Evolutionary conservation across 1,139 yeast species (phyloP).

Genomic region (Hansenula anomala): DNA sequence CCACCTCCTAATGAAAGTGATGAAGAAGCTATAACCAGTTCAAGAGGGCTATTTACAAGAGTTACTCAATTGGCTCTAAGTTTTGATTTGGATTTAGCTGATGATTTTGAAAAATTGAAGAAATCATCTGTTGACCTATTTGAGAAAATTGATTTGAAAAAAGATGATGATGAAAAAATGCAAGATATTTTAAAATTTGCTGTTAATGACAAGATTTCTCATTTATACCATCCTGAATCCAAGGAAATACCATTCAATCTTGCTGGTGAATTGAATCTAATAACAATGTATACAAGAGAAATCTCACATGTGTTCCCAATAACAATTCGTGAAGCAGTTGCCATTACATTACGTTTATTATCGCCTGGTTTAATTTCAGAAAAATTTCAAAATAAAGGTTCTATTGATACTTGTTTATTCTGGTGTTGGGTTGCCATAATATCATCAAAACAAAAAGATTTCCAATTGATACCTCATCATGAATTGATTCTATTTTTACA

Average conservation of each 20-base stretch:
- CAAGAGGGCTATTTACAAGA: conserved; percentile 26
- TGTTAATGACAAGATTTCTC: conserved; percentile 28
- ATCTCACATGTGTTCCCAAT: conserved; percentile 12
- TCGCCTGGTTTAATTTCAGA: conserved; percentile 30
- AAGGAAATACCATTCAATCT: conserved; percentile 26
- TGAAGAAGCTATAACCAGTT: conserved; percentile 6
- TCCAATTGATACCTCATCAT: conserved; percentile 24
- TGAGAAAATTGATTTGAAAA: conserved; percentile 12
- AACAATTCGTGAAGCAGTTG: conserved; percentile 22
- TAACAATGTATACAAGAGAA: conserved; percentile 24
- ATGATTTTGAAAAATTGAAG: conserved; percentile 32
- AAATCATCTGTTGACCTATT: conserved; percentile 25
- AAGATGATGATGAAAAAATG: conserved; percentile 24
- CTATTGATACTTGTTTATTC: conserved; percentile 34
- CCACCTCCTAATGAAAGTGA: conserved; percentile 5
- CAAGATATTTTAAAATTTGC: conserved; percentile 34
- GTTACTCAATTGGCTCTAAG: conserved; percentile 51
- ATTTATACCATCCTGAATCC: conserved; percentile 21
- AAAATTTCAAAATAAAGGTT: conserved; percentile 24
- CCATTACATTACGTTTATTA: conserved; percentile 27
- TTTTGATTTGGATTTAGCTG: conserved; percentile 54
- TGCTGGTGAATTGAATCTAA: conserved; percentile 26
- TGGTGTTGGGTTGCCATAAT: conserved; percentile 39
- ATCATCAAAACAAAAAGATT: conserved; percentile 25
- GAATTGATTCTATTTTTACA: conserved; percentile 41